Base-by-base conservation (phyloP, 257 asterid species). In the Rubia yunnanensis region DNA sequence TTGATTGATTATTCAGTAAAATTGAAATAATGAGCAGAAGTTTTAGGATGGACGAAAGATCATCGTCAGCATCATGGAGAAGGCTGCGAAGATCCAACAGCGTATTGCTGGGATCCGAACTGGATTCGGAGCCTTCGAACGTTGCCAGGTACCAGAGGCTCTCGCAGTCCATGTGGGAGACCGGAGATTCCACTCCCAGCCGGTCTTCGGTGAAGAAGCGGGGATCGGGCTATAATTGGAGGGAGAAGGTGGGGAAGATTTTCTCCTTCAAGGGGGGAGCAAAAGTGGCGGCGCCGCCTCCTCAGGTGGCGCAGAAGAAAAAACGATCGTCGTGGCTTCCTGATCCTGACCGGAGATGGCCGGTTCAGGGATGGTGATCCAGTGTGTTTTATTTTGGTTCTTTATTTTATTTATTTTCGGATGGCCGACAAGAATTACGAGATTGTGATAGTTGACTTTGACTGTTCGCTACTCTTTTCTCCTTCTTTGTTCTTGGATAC, bases 261-360 rank as follows among this genome's bases (percentile, higher is more conserved):
- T 66, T 72, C 28, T 59, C 68, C 5, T 60, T 52, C 36, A 66
- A 26, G 34, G 52, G n/a, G 22, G 30, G 70, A 59, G 60, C 7
- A 7, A 11, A 46, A 46, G 59, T 9, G 2, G 20, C 28, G 14
- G 61, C 18, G 60, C 65, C 48, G 11, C 64, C 55, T 39, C 28
- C 39, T 28, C 20, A 1, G 46, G 46, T 18, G 61, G 52, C 24
- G 60, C 24, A 5, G 69, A 50, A 48, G 68, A 65, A 59, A 14
- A 58, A 23, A 38, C 36, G 61, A 23, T 60, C 76, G 20, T 23
- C 70, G 48, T 72, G 76, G 76, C 71, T 72, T 34, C 71, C 76
- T 26, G 76, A 72, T 72, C 76, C 63, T 30, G 14, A 65, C 32
- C 76, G 72, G 28, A 32, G 76, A 35, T 72, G 76, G 76, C 76